Conservation (phyloP, 2,329 filamentous ascomycete species). For the Clonostachys solani region DNA sequence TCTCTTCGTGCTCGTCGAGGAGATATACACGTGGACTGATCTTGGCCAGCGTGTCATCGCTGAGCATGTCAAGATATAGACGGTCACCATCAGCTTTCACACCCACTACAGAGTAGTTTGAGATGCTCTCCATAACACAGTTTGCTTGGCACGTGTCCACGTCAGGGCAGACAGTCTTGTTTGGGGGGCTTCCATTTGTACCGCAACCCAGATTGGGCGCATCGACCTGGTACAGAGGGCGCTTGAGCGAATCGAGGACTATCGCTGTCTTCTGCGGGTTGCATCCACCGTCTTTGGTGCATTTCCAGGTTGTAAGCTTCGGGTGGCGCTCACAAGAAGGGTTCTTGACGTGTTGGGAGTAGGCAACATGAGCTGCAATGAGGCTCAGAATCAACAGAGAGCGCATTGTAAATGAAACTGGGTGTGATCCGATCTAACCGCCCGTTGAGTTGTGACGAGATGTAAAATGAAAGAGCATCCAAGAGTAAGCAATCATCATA, state of each 20-base stretch:
- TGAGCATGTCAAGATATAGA: conserved; percentile 22
- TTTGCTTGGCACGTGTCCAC: conserved; percentile 45
- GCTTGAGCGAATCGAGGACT: conserved; percentile 44
- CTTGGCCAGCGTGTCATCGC: conserved; percentile 11
- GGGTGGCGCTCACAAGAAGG: conserved; percentile 37
- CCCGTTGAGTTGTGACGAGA: too few species aligned
- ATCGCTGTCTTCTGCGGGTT: conserved; percentile 38
- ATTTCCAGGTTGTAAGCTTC: conserved; percentile 44
- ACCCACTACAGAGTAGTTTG: conserved; percentile 34
- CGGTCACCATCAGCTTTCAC: conserved; percentile 20
- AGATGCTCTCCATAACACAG: conserved; percentile 46
- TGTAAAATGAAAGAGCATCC: too few species aligned
- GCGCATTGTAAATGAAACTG: too few species aligned
- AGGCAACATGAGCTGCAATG: too few species aligned
- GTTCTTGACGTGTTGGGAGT: too few species aligned
- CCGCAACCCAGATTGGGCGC: conserved; percentile 24
- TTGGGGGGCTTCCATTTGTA: conserved; percentile 22
- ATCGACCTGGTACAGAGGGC: conserved; percentile 36
- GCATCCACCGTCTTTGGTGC: conserved; percentile 45
- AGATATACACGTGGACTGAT: conserved; percentile 51
- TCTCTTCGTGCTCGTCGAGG: conserved; percentile 44
- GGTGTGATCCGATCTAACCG: too few species aligned
- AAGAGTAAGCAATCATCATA: too few species aligned
- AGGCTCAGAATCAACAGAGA: too few species aligned
- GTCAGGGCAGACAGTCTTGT: conserved; percentile 42